These are phyloP conservation scores for Penicillium sp. DNA, from an alignment of 2,329 filamentous ascomycete genomes.

Conservation along the genomic window DNA sequence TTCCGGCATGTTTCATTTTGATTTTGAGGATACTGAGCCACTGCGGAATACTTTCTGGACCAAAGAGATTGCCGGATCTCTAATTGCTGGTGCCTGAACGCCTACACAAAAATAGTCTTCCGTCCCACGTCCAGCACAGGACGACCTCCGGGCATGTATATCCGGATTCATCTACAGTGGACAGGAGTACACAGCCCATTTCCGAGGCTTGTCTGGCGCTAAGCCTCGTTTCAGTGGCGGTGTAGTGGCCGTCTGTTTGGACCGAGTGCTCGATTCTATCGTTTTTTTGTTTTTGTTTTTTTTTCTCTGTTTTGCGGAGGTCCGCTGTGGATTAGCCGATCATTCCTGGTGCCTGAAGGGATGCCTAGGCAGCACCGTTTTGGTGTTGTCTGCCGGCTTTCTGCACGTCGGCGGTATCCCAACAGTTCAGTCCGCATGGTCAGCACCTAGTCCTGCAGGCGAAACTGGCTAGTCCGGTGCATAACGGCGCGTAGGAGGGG, in stretches of 20 bases:
- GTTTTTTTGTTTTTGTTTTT: background rate
- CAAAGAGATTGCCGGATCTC: too few relatives aligned
- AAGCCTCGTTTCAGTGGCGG: slow-evolving; percentile 6
- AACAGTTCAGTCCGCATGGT: background rate
- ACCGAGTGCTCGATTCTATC: too few relatives aligned
- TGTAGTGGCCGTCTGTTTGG: background rate
- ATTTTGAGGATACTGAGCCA: too few relatives aligned
- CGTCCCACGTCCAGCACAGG: too few relatives aligned
- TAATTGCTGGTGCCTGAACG: too few relatives aligned
- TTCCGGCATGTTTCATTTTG: too few relatives aligned
- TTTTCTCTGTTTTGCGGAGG: background rate
- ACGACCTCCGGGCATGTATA: background rate
- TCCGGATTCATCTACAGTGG: background rate
- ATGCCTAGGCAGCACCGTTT: slow-evolving; percentile 17
- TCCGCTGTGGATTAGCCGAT: background rate
- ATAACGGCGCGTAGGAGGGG: too few relatives aligned
- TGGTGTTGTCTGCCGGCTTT: slow-evolving; percentile 3
- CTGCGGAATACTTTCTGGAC: too few relatives aligned
- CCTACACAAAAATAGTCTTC: too few relatives aligned
- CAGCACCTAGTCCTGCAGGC: background rate
- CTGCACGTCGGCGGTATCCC: slow-evolving; percentile 12
- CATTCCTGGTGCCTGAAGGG: background rate
- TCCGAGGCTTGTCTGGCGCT: slow-evolving; percentile 2
- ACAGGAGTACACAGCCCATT: background rate
- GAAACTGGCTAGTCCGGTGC: too few relatives aligned